These are phyloP conservation scores for Naganishia vaughanmartiniae DNA, from an alignment of 768 basidiomycete species.

Conservation along the genomic window DNA sequence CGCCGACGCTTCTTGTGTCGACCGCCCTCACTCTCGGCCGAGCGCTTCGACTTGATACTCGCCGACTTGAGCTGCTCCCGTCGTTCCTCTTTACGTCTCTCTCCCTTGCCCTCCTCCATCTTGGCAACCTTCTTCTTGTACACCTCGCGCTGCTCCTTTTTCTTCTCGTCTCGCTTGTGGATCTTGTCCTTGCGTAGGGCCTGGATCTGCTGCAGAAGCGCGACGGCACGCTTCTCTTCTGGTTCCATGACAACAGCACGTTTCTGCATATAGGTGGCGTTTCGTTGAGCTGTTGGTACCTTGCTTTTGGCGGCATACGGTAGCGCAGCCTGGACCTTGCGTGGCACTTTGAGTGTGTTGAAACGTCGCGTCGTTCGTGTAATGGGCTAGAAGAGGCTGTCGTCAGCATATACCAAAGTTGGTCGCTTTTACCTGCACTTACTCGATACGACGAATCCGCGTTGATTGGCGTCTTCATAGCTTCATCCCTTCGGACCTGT, in stretches of 20 bases:
- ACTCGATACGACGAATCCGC: slow-evolving; percentile 85
- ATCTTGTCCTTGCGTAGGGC: slow-evolving; percentile 88
- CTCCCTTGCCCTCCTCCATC: slow-evolving; percentile 51
- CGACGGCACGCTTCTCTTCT: slow-evolving; percentile 88
- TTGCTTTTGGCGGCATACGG: slow-evolving; percentile 93
- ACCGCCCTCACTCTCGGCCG: slow-evolving; percentile 39
- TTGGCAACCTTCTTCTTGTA: slow-evolving; percentile 71
- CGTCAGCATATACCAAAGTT: slow-evolving; percentile 4
- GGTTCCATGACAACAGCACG: slow-evolving; percentile 93
- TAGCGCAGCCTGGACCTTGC: slow-evolving; percentile 81
- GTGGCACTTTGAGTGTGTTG: slow-evolving; percentile 82
- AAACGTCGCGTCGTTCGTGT: slow-evolving; percentile 78
- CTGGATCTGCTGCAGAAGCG: slow-evolving; percentile 87
- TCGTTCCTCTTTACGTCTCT: slow-evolving; percentile 49
- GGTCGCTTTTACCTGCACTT: slow-evolving; percentile 26
- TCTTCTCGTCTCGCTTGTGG: slow-evolving; percentile 73
- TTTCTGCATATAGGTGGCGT: slow-evolving; percentile 84
- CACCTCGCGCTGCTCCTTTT: slow-evolving; percentile 69
- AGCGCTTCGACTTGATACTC: slow-evolving; percentile 48
- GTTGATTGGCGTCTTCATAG: slow-evolving; percentile 72
- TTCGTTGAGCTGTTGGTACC: slow-evolving; percentile 68
- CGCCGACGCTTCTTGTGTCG: slow-evolving; percentile 40
- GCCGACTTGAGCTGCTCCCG: slow-evolving; percentile 47
- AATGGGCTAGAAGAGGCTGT: slow-evolving; percentile 55
- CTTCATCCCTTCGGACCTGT: slow-evolving; percentile 81